Evolutionary conservation across 805 yeast genomes (phyloP), one percentile per base, ranked within the genome.

Genomic region (Spathaspora arborariae): DNA sequence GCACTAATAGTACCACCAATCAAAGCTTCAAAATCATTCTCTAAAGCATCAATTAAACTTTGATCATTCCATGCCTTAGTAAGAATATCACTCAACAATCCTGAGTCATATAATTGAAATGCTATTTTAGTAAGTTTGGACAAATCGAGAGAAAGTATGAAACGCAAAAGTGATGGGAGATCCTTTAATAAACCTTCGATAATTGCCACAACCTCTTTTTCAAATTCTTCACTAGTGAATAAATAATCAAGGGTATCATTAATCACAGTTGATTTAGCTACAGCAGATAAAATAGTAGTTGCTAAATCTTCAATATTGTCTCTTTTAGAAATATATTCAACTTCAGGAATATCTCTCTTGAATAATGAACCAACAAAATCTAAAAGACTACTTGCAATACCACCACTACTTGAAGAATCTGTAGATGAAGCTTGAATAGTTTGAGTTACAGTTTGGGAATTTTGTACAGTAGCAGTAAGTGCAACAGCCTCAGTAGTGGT

Each of bases 281-380:
- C 57, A 2, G 68, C 51, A 2, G 52, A 38, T 34, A 65, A 56
- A n/a, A 65, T 51, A 7, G 68, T 65, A 18, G 58, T 53, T 24
- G 62, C 51, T 48, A 65, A 60, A 38, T 63, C 66, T 42, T 57
- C 62, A 39, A 64, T 50, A 42, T 65, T 65, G 51, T 59, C 66
- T 53, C 68, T 60, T 24, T 44, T 44, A 13, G 22, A 30, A 21
- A 40, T 38, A 22, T 11, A 22, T 15, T 24, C 24, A 10, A 42
- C 22, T 40, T 35, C 10, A 8, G 20, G 2, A 11, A n/a, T 20
- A 16, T 45, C 48, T 42, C 49, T 46, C 33, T 43, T 47, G 13
- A 20, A 7, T 2, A 30, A 30, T 7, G 35, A 30, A 13, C 15
- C 35, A 15, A 21, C 45, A 7, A 33, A 30, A 19, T 41, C 40